These are phyloP conservation scores for Aspergillus hancockii DNA, from an alignment of 495 filamentous ascomycete species.

Conservation along the genomic window DNA sequence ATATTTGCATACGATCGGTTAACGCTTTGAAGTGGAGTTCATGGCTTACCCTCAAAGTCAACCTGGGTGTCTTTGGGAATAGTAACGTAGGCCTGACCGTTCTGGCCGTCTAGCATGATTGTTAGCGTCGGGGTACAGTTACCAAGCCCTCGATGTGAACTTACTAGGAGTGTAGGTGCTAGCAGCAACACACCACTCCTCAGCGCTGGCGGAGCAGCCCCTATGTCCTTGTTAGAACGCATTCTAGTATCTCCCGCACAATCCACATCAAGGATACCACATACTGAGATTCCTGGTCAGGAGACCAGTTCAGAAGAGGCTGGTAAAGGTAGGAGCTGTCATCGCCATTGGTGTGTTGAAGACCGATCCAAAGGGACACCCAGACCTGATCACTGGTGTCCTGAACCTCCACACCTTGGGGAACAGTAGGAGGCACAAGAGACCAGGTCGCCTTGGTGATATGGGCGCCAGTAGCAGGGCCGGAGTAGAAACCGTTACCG, in stretches of 20 bases:
- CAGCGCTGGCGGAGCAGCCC: conserved; percentile 16
- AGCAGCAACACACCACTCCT: conserved; percentile 24
- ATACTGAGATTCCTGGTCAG: conserved; percentile 23
- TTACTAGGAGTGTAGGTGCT: conserved; percentile 22
- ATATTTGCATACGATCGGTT: neutral
- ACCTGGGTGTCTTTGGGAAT: conserved; percentile 18
- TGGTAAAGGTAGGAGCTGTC: conserved; percentile 18
- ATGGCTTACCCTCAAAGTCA: conserved; percentile 21
- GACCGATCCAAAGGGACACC: conserved; percentile 23
- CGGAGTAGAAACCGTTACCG: conserved; percentile 23
- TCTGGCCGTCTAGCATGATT: conserved; percentile 15
- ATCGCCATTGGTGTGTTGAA: conserved; percentile 12
- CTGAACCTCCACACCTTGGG: conserved; percentile 3
- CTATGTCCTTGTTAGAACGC: neutral
- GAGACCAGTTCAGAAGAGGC: conserved; percentile 25
- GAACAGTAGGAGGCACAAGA: conserved; percentile 19
- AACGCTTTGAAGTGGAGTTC: too few relatives aligned
- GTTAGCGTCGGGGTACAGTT: neutral
- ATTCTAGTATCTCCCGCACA: neutral
- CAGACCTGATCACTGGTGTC: conserved; percentile 17
- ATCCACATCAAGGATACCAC: neutral
- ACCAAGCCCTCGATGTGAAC: neutral
- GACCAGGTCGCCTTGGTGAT: conserved; percentile 27
- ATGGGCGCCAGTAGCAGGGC: conserved; percentile 13
- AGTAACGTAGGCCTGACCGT: conserved; percentile 21